These are phyloP conservation scores for Fusarium udum DNA, from an alignment of 2,329 filamentous ascomycete genomes.

Conservation along the genomic window DNA sequence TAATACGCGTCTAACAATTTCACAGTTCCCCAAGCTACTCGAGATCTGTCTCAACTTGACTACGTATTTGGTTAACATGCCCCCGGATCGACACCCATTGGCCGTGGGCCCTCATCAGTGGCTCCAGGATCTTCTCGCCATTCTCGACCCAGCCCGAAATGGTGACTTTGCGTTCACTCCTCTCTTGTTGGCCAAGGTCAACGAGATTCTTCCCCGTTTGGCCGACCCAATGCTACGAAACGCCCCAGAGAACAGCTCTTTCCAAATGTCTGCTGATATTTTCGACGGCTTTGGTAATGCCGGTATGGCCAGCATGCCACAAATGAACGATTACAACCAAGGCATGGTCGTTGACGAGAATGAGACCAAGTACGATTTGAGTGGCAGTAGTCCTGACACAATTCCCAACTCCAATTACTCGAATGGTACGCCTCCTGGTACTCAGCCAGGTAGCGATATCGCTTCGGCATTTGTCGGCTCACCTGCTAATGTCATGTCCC, in stretches of 20 bases:
- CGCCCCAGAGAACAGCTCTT: constrained; percentile 60
- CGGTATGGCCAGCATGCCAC: constrained; percentile 64
- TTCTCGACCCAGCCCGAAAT: constrained; percentile 76
- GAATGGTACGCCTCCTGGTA: constrained; percentile 43
- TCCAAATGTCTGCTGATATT: constrained; percentile 62
- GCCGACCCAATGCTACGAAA: constrained; percentile 69
- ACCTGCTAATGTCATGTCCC: constrained; percentile 61
- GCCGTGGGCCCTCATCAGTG: constrained; percentile 75
- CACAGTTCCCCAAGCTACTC: constrained; percentile 79
- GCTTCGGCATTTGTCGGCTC: constrained; percentile 63
- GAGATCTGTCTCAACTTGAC: constrained; percentile 78
- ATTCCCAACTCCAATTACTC: constrained; percentile 45
- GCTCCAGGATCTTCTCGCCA: constrained; percentile 73
- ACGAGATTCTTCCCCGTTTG: constrained; percentile 73
- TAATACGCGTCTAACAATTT: constrained; percentile 13
- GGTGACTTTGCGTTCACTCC: constrained; percentile 81
- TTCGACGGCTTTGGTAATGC: constrained; percentile 73
- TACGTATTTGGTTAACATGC: constrained; percentile 75
- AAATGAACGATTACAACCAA: constrained; percentile 60
- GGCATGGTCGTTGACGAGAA: constrained; percentile 57
- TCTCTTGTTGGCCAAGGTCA: constrained; percentile 78
- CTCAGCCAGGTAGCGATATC: constrained; percentile 49
- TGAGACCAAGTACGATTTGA: constrained; percentile 53
- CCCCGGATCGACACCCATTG: constrained; percentile 69
- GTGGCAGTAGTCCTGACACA: constrained; percentile 48